A percentile compares a stretch with the other conserved stretches of the same genome.
Evolutionary conservation across 139 green algal species (phyloP).

Genomic region (Chlamydomonas urium): DNA sequence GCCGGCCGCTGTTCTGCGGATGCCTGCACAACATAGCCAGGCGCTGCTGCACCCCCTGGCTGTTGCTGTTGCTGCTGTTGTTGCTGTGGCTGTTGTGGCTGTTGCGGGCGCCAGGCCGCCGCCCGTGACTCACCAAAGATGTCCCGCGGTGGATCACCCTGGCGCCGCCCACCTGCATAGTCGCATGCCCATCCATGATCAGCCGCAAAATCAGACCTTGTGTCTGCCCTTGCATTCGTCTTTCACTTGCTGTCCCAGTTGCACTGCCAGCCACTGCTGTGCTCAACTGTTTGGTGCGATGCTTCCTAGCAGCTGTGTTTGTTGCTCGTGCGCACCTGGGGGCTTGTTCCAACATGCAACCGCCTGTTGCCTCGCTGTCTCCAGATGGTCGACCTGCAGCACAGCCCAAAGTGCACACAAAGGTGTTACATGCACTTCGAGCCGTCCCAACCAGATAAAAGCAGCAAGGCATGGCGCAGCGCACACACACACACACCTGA

Average conservation of each 20-base stretch:
- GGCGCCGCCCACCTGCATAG: conserved; percentile 17
- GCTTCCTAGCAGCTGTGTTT: too few relatives aligned
- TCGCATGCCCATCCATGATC: background rate
- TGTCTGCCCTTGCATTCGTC: background rate
- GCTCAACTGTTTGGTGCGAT: too few relatives aligned
- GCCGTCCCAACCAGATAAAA: background rate
- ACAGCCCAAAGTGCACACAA: background rate
- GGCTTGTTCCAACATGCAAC: conserved; percentile 39
- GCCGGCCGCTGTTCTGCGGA: too few relatives aligned
- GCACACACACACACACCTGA: too few relatives aligned
- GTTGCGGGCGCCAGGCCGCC: conserved; percentile 14
- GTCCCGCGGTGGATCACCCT: conserved; percentile 11
- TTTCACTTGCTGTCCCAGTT: too few relatives aligned
- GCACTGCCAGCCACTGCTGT: too few relatives aligned
- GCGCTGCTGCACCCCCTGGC: too few relatives aligned
- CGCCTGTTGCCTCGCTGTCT: conserved; percentile 34
- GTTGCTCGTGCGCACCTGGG: too few relatives aligned
- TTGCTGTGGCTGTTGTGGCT: background rate
- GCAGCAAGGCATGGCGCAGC: too few relatives aligned
- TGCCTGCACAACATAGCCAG: too few relatives aligned
- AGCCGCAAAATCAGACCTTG: background rate
- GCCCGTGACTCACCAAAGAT: conserved; percentile 23
- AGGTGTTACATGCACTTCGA: background rate
- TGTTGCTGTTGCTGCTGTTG: conserved; percentile 1
- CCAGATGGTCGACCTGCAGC: conserved; percentile 41